Evolutionary conservation across 2,329 filamentous ascomycete genomes (phyloP), one percentile per base, ranked within the genome.

Genomic region (Cytospora mali): DNA sequence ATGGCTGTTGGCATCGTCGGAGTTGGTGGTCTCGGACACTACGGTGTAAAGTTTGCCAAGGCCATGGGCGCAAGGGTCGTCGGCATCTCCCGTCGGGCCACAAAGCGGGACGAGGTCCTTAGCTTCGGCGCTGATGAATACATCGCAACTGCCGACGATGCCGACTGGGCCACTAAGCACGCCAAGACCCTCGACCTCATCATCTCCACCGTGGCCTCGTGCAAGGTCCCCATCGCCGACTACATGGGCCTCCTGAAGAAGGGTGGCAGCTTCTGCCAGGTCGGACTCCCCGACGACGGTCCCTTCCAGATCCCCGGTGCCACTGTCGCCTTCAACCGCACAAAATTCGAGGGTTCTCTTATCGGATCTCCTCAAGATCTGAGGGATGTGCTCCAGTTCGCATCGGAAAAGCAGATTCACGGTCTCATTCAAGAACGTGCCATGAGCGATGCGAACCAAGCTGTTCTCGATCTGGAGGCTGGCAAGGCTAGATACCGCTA

Each of bases 1-100:
- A 90, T 88, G 75, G 80, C 74, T 1, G 86, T 91, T 0, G 88
- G 87, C 0, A 84, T 91, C 55, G 77, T 91, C 21, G 88, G 88
- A 1, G 77, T 91, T 23, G 88, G 88, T 2, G 88, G 88, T 2
- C 73, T 90, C 2, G 88, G 88, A 0, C 88, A 91, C 73, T 86
- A 90, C 65, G 89, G 84, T 2, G 74, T 91, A 9, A 74, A 89
- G 39, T 89, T 85, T 68, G 88, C 88, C 1, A 87, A 85, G 72
- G 88, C 88, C 2, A 74, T 91, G 18, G 85, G 84, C 13, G 84
- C 83, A 25, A 79, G 79, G 46, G 81, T 87, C 11, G 79, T 86
- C n/a, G 84, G 79, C 5, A 86, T 87, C 69, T 86, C 83, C 6
- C 78, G 84, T 27, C 79, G 75, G 9, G 73, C 71, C 7, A 72